These are phyloP conservation scores for Chrysoporthe puriensis DNA, from an alignment of 2,329 filamentous ascomycete species.

Conservation along the genomic window DNA sequence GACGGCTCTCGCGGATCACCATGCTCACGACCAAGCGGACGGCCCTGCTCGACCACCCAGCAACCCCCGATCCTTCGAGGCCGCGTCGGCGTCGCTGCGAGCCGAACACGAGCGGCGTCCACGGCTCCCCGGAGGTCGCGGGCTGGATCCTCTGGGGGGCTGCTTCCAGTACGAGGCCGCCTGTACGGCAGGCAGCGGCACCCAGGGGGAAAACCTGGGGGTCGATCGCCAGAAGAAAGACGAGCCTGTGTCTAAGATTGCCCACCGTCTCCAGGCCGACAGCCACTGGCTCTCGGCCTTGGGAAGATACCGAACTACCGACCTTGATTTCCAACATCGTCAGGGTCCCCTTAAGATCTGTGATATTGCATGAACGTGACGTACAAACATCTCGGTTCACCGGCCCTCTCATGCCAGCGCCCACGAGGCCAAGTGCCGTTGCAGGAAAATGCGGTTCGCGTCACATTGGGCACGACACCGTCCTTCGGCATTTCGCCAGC, in stretches of 20 bases:
- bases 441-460: not conserved
- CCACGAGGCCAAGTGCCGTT: conserved; percentile 6
- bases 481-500: not conserved
- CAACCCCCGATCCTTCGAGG: not conserved
- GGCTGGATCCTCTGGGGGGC: not conserved
- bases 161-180: too few species aligned
- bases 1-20: not conserved
- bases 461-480: not conserved
- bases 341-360: not conserved
- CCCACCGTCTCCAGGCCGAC: not conserved
- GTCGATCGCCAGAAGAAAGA: not conserved
- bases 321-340: not conserved
- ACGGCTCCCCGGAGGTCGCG: not conserved
- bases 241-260: not conserved
- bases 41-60: not conserved
- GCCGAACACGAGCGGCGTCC: not conserved
- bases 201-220: too few species aligned
- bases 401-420: not conserved
- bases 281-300: not conserved
- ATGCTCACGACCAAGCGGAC: not conserved
- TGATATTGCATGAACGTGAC: conserved; percentile 5
- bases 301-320: not conserved
- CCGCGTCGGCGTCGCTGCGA: not conserved
- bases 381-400: not conserved
- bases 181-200: too few species aligned